Conservation (phyloP, 148 eudicot genomes). For the Fagopyrum homotropicum region DNA sequence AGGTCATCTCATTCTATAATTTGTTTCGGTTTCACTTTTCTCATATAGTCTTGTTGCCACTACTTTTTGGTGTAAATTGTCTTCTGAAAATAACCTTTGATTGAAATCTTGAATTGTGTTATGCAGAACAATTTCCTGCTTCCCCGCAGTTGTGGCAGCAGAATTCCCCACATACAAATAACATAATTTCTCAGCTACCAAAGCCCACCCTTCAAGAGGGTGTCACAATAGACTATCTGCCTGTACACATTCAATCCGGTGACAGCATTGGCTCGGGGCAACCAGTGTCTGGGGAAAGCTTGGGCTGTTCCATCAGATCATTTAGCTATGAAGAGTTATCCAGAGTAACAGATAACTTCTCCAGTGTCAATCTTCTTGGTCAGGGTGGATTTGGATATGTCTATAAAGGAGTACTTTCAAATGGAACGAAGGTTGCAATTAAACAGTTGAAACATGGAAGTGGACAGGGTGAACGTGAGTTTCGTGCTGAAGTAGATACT, state of each 20-base stretch:
- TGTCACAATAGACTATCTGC: neutral
- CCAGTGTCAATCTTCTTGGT: constrained; percentile 11
- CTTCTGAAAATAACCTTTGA: neutral
- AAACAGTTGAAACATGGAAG: constrained; percentile 11
- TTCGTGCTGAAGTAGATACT: constrained; percentile 10
- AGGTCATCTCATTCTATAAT: neutral
- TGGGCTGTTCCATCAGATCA: constrained; percentile 5
- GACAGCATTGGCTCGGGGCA: constrained; percentile 2
- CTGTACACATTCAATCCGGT: neutral
- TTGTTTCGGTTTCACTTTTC: neutral
- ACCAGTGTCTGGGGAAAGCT: constrained; percentile 13
- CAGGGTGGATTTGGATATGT: constrained; percentile 15
- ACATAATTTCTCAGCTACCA: neutral
- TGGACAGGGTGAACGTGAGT: constrained; percentile 11
- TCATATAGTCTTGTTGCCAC: neutral
- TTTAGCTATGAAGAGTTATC: constrained; percentile 13
- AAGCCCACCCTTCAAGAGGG: neutral
- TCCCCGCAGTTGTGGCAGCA: neutral
- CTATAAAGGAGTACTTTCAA: constrained; percentile 11
- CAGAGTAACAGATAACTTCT: neutral
- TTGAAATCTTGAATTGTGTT: neutral
- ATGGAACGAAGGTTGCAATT: constrained; percentile 11
- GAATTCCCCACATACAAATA: neutral
- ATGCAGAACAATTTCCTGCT: constrained; percentile 7
- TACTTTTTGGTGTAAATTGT: neutral